phyloP scores from a whole-genome alignment of 148 eudicot species.

The Persicaria maculosa region DNA sequence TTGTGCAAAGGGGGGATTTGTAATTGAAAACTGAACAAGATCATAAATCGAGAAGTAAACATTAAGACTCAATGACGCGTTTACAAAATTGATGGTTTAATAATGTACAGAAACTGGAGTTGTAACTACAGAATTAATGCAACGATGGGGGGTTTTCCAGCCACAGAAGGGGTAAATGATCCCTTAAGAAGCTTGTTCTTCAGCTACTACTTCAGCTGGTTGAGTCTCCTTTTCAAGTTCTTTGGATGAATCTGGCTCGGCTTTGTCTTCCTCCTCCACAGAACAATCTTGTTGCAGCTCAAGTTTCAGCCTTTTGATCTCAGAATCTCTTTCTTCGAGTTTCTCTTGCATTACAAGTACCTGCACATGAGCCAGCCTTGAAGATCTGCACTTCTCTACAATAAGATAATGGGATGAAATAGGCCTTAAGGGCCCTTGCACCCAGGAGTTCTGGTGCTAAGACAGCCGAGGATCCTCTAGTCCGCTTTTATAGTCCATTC shows the following conservation, averaged over 20 bases:
- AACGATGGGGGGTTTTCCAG: neutral
- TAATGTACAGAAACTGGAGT: neutral
- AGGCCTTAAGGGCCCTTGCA: neutral
- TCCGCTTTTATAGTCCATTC: too few relatives aligned
- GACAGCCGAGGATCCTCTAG: too few relatives aligned
- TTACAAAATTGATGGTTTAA: conserved; percentile 5
- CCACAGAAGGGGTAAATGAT: neutral
- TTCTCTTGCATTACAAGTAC: conserved; percentile 68
- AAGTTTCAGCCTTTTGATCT: conserved; percentile 50
- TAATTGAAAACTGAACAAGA: neutral
- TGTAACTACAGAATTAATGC: neutral
- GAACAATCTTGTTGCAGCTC: conserved; percentile 34
- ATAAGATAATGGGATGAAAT: neutral
- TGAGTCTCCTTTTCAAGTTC: neutral
- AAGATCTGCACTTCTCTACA: neutral
- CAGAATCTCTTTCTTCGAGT: conserved; percentile 62
- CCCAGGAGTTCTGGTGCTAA: too few relatives aligned
- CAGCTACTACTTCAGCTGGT: neutral
- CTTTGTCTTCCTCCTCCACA: conserved; percentile 22
- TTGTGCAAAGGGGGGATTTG: too few relatives aligned
- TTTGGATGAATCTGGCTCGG: conserved; percentile 4
- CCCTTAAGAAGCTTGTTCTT: neutral
- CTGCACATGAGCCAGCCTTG: conserved; percentile 25
- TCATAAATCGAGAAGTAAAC: neutral
- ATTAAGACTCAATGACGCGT: neutral